Percentiles rank a stretch among this genome's conserved stretches.
These are phyloP conservation scores for Fomitopsis schrenkii DNA, from an alignment of 1,284 basidiomycete species.

Conservation along the genomic window DNA sequence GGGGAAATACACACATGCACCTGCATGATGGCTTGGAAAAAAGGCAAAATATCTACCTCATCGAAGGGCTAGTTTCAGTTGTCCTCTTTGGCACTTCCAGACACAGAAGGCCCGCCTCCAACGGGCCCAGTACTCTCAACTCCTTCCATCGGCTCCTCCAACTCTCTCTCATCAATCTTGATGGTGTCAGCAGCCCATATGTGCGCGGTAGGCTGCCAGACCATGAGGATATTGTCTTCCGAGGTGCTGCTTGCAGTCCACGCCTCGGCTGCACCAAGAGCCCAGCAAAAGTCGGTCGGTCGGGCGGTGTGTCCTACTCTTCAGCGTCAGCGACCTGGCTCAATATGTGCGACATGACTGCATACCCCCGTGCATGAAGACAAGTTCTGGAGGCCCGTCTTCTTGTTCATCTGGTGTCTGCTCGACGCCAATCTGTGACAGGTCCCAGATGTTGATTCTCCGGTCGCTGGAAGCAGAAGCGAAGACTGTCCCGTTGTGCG, in stretches of 20 bases:
- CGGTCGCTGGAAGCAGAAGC: conserved; percentile 92
- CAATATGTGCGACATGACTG: background rate
- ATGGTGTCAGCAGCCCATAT: conserved; percentile 84
- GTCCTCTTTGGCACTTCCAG: conserved; percentile 4
- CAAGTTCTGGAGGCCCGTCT: conserved; percentile 91
- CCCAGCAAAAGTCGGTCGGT: conserved; percentile 84
- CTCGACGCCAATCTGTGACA: conserved; percentile 90
- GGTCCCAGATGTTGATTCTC: conserved; percentile 94
- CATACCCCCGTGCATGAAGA: conserved; percentile 88
- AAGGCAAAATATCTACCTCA: background rate
- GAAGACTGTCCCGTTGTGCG: conserved; percentile 87
- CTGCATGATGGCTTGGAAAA: background rate
- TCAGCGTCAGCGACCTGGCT: background rate
- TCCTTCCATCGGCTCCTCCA: conserved; percentile 79
- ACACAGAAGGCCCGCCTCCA: conserved; percentile 1
- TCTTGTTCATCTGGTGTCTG: conserved; percentile 98
- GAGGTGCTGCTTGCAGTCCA: conserved; percentile 79
- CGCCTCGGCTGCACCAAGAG: conserved; percentile 67
- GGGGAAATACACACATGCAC: background rate
- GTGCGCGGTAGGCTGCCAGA: conserved; percentile 86
- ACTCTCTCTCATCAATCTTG: conserved; percentile 71
- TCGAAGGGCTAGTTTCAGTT: conserved; percentile 1
- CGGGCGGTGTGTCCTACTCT: conserved; percentile 71
- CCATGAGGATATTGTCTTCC: conserved; percentile 85
- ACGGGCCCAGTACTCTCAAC: conserved; percentile 39